These are phyloP conservation scores for Quercus parvula DNA, from an alignment of 306 rosid species.

Conservation along the genomic window DNA sequence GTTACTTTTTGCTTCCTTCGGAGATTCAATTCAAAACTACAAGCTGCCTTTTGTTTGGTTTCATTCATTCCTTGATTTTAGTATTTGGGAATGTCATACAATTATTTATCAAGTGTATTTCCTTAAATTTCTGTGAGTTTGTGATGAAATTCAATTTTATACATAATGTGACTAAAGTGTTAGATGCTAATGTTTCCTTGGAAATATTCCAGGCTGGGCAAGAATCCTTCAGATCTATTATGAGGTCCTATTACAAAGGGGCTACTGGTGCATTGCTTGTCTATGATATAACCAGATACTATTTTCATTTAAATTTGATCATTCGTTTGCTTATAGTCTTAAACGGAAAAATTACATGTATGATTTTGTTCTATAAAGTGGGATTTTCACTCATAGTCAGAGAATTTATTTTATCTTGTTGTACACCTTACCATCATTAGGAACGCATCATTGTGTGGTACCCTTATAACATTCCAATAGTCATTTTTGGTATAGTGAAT, in stretches of 20 bases:
- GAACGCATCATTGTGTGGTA: not conserved
- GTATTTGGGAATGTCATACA: conserved; percentile 66
- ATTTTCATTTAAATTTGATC: not conserved
- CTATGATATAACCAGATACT: conserved; percentile 82
- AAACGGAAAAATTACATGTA: not conserved
- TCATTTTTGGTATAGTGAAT: not conserved
- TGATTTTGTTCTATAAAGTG: not conserved
- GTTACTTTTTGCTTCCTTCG: not conserved
- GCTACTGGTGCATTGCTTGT: too few species aligned
- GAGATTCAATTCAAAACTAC: not conserved
- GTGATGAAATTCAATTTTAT: too few species aligned
- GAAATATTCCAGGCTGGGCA: too few species aligned
- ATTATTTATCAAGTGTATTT: too few species aligned
- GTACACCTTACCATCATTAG: not conserved
- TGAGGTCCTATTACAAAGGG: too few species aligned
- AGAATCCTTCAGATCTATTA: too few species aligned
- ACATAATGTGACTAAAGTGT: too few species aligned
- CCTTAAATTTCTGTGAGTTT: too few species aligned
- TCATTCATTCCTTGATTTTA: too few species aligned
- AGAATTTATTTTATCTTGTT: conserved; percentile 1
- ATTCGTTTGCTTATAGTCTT: not conserved
- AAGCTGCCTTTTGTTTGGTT: too few species aligned
- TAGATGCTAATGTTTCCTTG: too few species aligned
- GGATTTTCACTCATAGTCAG: not conserved
- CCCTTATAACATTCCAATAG: not conserved